phyloP scores from a whole-genome alignment of 106 monocot genomes.

The Allium sativum region DNA sequence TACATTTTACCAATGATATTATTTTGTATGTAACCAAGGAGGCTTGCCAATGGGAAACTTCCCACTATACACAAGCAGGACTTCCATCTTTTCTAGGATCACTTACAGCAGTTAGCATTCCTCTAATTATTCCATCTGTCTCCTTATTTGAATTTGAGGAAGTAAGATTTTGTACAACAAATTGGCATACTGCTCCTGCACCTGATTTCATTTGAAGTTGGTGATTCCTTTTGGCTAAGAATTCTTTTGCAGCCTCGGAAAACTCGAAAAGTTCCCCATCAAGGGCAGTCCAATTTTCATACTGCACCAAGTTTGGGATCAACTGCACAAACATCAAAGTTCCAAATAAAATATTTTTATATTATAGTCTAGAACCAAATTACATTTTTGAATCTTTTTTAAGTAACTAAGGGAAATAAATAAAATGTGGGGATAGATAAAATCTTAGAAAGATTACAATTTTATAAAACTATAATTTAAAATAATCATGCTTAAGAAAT shows the following conservation, averaged over 20 bases:
- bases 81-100: constrained; percentile 84
- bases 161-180: constrained; percentile 69
- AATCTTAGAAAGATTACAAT: no score
- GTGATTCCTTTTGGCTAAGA: constrained; percentile 59
- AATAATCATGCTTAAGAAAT: no score
- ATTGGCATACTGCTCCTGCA: constrained; percentile 47
- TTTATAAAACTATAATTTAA: no score
- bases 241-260: constrained; percentile 17
- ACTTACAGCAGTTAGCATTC: constrained; percentile 81
- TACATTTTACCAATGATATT: no score
- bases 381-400: no score
- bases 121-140: constrained; percentile 25
- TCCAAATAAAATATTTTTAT: no score
- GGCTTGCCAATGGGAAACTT: no score
- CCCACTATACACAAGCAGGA: constrained; percentile 57
- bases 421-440: no score
- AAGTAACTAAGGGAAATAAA: no score
- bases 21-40: no score
- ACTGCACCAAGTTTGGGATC: constrained; percentile 64
- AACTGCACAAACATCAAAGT: constrained; percentile 32
- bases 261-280: constrained; percentile 70
- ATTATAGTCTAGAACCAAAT: no score
- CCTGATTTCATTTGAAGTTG: constrained; percentile 16
- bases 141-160: not conserved
- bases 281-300: constrained; percentile 68